These are phyloP conservation scores for Hericium erinaceus DNA, from an alignment of 768 basidiomycete genomes.

Conservation along the genomic window DNA sequence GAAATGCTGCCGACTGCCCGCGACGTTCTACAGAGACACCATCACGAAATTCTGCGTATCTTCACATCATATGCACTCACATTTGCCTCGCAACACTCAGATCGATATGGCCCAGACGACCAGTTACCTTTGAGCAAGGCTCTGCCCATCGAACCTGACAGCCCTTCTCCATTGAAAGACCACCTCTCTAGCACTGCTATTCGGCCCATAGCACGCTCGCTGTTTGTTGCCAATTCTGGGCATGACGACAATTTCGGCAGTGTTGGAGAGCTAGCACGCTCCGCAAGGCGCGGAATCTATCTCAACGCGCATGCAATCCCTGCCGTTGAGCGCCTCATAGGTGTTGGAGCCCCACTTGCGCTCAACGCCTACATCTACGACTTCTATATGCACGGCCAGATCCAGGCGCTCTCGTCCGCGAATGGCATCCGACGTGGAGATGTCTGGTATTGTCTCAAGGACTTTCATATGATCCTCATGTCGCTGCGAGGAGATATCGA, in stretches of 20 bases:
- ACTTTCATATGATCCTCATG: slow-evolving; percentile 43
- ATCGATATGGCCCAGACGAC: slow-evolving; percentile 32
- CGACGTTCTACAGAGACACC: slow-evolving; percentile 35
- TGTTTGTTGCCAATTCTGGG: slow-evolving; percentile 62
- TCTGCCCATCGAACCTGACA: slow-evolving; percentile 5
- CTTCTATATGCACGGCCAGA: slow-evolving; percentile 60
- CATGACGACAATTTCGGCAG: slow-evolving; percentile 45
- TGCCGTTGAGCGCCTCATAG: slow-evolving; percentile 31
- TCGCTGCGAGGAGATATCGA: slow-evolving; percentile 42
- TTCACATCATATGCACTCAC: slow-evolving; percentile 47
- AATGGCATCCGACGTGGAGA: slow-evolving; percentile 56
- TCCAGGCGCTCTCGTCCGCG: slow-evolving; percentile 33
- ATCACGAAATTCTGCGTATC: slow-evolving; percentile 39
- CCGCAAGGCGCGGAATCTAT: slow-evolving; percentile 42
- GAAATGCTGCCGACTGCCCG: slow-evolving; percentile 32
- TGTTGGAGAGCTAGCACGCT: slow-evolving; percentile 42
- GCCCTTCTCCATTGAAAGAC: slow-evolving; percentile 21
- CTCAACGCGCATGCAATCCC: slow-evolving; percentile 56
- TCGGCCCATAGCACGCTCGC: slow-evolving; percentile 38
- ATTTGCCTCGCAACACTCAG: slow-evolving; percentile 32
- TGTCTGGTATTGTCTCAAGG: slow-evolving; percentile 56
- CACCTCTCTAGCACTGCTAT: slow-evolving; percentile 32
- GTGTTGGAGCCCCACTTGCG: slow-evolving; percentile 19
- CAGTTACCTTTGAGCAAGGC: slow-evolving; percentile 39
- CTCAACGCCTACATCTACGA: slow-evolving; percentile 63